phyloP scores from a whole-genome alignment of 345 rosid genomes.

The Nephelium lappaceum region DNA sequence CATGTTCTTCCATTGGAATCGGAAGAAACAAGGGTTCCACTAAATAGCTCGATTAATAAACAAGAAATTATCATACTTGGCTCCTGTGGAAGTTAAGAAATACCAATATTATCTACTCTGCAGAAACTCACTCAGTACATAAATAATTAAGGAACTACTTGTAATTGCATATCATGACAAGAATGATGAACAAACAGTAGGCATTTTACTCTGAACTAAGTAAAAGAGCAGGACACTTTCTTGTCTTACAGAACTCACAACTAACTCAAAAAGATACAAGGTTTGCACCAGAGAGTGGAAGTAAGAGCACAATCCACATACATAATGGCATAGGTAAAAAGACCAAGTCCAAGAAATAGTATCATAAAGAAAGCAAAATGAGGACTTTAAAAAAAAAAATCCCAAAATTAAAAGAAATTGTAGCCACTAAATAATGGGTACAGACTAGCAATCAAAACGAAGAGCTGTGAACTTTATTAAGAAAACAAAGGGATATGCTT shows the following conservation, averaged over 20 bases:
- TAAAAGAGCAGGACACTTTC: background rate
- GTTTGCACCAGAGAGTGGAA: background rate
- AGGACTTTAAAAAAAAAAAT: background rate
- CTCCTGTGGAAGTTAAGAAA: background rate
- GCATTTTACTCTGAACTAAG: background rate
- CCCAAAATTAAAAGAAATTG: background rate
- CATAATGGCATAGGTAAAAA: background rate
- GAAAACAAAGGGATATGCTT: background rate
- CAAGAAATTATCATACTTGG: background rate
- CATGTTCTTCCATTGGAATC: background rate
- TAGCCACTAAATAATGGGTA: background rate
- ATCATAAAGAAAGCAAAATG: background rate
- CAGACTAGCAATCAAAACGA: background rate
- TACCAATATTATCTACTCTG: background rate
- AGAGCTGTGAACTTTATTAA: background rate
- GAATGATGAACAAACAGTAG: background rate
- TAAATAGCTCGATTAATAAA: background rate
- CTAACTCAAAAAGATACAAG: background rate
- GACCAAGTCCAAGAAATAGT: background rate
- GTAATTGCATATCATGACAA: background rate
- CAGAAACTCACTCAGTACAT: background rate
- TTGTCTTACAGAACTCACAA: background rate
- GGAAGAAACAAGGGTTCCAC: background rate
- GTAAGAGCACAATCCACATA: background rate
- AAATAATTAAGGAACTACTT: background rate